Evolutionary conservation across 1,284 basidiomycete species (phyloP), one percentile per base, ranked within the genome.

Genomic region (Pyrrhoderma lamaoense): DNA sequence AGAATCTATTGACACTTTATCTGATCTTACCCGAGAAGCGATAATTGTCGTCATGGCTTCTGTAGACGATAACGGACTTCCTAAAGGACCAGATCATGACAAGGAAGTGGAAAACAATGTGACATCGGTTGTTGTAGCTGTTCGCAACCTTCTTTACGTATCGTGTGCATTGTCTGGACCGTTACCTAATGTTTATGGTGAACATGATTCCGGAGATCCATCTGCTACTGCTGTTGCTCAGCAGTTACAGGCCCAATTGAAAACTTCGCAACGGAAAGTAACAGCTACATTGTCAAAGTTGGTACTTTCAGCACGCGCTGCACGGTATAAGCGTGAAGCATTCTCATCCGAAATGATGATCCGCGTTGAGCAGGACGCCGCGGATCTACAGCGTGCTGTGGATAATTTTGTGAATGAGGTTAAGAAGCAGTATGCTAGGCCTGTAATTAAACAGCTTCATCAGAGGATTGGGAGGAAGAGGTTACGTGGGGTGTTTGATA

Each of bases 261-360:
- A 56, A 37, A 48, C 82, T 14, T 79, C 80, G 0, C 85, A 88
- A 55, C 73, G 85, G 38, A 86, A 85, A 59, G 85, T 89, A 23
- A 87, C 85, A 2, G 85, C 85, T 11, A 88, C 85, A 1, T 68
- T 88, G 16, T 89, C 85, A 8, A 80, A 87, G 60, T 68, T 88
- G 14, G 85, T 88, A 8, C 70, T 88, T 1, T 87, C 85, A 5
- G 82, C 85, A 21, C 76, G 86, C 43, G 85, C 85, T 7, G 58
- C 51, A 3, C 45, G 51, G 13, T 56, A 52, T 22, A 48, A 49
- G 31, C 50, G 54, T 18, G 54, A 56, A 49, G 47, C 47, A 8
- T 45, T 52, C n/a, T 52, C 75, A 14, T 66, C 73, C 11, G 83
- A 89, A 56, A 82, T 82, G n/a, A 73, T 81, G 1, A 77, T 75